Evolutionary conservation across 441 rosid species (phyloP), one percentile per base, ranked within the genome.

Genomic region (Adansonia grandidieri): DNA sequence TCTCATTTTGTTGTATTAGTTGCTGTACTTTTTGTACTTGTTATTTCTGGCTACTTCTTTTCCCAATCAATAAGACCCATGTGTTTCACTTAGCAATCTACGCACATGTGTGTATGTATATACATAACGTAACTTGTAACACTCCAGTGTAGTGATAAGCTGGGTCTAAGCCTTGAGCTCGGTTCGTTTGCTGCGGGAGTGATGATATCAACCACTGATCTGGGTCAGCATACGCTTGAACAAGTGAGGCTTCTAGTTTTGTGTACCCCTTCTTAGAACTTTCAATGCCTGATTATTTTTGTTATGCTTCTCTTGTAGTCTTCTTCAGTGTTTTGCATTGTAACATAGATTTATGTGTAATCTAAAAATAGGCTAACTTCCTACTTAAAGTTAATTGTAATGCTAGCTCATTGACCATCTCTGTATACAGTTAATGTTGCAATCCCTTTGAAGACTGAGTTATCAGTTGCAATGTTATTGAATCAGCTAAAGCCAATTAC

Each of bases 171-270:
- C 85, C 97, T 96, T 83, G 99, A 93, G 90, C 84, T 96, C 82
- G 99, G 99, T 71, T 96, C 99, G 24, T 96, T 96, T 78, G 99
- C 99, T 83, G 97, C 98, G 44, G 99, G 98, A 62, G 97, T 96
- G 86, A 96, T 96, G 99, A 96, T 96, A 80, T 91, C 99, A 78
- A 93, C 98, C 51, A 91, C 99, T 80, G 99, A 93, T 85, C 94
- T 92, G 71, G 98, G 87, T 57, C 98, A 91, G 78, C 97, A 96
- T 82, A 96, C 99, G 13, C 97, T 93, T 80, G 99, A 96, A 82
- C 99, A 93, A 84, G 99, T 93, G 87, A 82, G 90, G 66, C n/a
- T 79, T 71, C 78, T 56, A 58, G 69, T 79, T 67, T 17, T 56
- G 32, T 71, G 37, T 54, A 75, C 56, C 69, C 69, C 78, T 68